These are phyloP conservation scores for Chrysochromulina parva DNA, from an alignment of 78 protist species.

Conservation along the genomic window DNA sequence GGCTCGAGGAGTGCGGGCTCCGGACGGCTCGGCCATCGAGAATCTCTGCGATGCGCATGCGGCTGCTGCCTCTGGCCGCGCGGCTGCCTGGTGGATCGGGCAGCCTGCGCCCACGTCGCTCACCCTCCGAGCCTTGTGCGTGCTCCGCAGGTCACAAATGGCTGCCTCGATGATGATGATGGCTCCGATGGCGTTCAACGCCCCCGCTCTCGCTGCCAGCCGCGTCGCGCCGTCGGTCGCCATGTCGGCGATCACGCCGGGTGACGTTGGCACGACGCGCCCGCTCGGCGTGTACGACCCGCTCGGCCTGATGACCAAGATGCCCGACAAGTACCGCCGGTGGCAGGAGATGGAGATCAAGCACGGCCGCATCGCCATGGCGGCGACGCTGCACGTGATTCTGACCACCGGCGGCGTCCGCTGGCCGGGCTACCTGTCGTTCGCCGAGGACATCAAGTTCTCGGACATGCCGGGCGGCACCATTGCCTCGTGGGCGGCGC, in stretches of 20 bases:
- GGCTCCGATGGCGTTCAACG: too few relatives aligned
- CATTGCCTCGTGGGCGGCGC: slow-evolving; percentile 23
- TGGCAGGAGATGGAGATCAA: slow-evolving; percentile 29
- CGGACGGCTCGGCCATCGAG: too few relatives aligned
- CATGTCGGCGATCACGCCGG: slow-evolving; percentile 19
- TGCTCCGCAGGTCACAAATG: too few relatives aligned
- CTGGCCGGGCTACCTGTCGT: slow-evolving; percentile 19
- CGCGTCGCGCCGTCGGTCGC: too few relatives aligned
- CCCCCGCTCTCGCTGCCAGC: too few relatives aligned
- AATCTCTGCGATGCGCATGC: too few relatives aligned
- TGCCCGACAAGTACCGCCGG: slow-evolving; percentile 30
- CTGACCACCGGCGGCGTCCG: slow-evolving; percentile 6
- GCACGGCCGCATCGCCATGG: slow-evolving; percentile 29
- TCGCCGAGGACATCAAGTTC: slow-evolving; percentile 29
- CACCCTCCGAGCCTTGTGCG: too few relatives aligned
- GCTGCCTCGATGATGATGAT: too few relatives aligned
- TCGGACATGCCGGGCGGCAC: slow-evolving; percentile 23
- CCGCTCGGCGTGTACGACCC: slow-evolving; percentile 31
- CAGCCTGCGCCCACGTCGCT: too few relatives aligned
- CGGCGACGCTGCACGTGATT: background rate
- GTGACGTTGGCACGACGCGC: background rate
- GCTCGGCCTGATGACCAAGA: background rate
- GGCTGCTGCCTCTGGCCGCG: too few relatives aligned
- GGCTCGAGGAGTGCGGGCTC: too few relatives aligned
- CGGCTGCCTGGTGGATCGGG: too few relatives aligned